Evolutionary conservation across 495 filamentous ascomycete species (phyloP), one percentile per base, ranked within the genome.

Genomic region (Aspergillus biplanus): DNA sequence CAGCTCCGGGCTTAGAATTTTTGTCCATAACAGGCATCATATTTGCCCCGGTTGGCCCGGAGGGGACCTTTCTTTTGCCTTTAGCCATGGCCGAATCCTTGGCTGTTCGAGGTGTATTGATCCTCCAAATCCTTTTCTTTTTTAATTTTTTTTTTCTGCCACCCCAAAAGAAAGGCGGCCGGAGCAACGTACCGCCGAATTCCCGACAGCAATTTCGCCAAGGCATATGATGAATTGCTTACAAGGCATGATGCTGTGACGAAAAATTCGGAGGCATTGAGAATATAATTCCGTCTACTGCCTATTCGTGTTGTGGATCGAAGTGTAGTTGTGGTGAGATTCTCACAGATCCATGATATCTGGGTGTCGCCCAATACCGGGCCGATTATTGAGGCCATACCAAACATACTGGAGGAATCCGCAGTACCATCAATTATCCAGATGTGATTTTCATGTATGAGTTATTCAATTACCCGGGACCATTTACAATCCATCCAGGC

Each of bases 31-130:
- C 65, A 18, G 67, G 56, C 15, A 62, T 58, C 32, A 65, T 55
- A 60, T 74, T 71, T 34, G 74, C 70, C 63, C 77, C 74, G 27
- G 77, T 73, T 33, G 72, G 72, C 63, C 77, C 74, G 27, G 77
- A 73, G 33, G 72, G 72, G 66, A 68, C 67, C 59, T 77, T 83
- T 58, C 71, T 78, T 66, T 78, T 78, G 58, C 69, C 75, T 71
- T 79, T 79, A 15, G 66, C 73, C 75, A 78, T 77, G 63, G 52
- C 59, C 52, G 42, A 53, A 66, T 32, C 50, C 33, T 64, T 65
- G 65, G 59, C 47, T 65, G 64, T 60, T 63, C 63, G 63, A 59
- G 46, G 62, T 58, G 44, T 39, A 56, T 37, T 67, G 61, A 33
- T 58, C 37, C 49, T 56, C 39, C 46, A 33, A 18, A 46, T 57